A percentile compares a stretch with the other conserved stretches of the same genome.
Conservation (phyloP, 139 green algal genomes). For the Monoraphidium neglectum region DNA sequence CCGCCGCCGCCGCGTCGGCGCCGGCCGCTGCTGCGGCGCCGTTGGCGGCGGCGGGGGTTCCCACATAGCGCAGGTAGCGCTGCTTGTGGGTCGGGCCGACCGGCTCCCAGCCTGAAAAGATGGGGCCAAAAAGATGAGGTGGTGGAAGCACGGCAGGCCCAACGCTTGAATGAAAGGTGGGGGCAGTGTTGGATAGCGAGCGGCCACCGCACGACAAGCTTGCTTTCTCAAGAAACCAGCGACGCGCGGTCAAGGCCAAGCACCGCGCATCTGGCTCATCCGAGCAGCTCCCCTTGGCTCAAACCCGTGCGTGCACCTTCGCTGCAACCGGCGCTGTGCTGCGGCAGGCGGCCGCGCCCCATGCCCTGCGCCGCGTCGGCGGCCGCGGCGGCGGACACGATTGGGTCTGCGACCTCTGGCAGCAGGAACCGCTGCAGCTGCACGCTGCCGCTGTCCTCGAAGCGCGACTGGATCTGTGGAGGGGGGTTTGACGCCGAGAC, state of each 20-base stretch:
- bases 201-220: background rate
- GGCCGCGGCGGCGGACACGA: constrained; percentile 21
- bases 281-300: no score
- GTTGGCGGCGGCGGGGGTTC: background rate
- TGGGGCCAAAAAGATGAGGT: no score
- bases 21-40: constrained; percentile 11
- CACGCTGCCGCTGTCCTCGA: constrained; percentile 71
- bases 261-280: no score
- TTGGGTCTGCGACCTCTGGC: constrained; percentile 15
- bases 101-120: constrained; percentile 50
- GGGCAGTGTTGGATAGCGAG: background rate
- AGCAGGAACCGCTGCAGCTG: constrained; percentile 77
- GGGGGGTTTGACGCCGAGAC: constrained; percentile 24
- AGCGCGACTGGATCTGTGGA: constrained; percentile 52
- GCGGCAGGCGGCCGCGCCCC: constrained; percentile 36
- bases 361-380: constrained; percentile 58
- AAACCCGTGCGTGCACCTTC: background rate
- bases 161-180: no score
- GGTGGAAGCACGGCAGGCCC: no score
- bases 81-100: constrained; percentile 84
- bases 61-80: constrained; percentile 69
- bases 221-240: constrained; percentile 5
- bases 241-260: background rate
- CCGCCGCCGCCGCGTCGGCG: background rate
- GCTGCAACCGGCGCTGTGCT: constrained; percentile 26